Evolutionary conservation across 2,329 filamentous ascomycete species (phyloP), one percentile per base, ranked within the genome.

Genomic region (Phoma sp.): DNA sequence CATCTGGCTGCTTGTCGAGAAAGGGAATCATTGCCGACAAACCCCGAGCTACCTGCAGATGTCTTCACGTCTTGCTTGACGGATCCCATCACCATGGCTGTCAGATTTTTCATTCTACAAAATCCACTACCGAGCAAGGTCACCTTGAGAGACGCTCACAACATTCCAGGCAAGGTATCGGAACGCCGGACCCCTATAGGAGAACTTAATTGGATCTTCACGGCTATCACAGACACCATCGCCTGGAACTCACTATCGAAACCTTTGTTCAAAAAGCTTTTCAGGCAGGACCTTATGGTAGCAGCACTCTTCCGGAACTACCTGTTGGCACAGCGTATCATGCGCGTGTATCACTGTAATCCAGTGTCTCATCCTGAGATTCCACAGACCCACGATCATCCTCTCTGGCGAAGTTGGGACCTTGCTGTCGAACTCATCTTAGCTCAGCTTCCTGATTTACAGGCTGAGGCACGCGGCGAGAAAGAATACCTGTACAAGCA

Each of bases 121-220:
- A 97, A 97, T 58, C 92, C 92, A 1, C 74, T 89, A 2, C 82
- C 82, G 4, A 83, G 78, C 13, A 85, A 84, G 36, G 79, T 96
- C 51, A 88, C 86, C 2, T 85, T 93, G 4, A 90, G 95, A 57
- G 86, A 93, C 64, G 93, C 93, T 37, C 89, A 91, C 74, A 90
- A 91, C 67, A 89, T 99, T 14, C 93, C 93, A 2, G 95, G 95
- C 30, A 88, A 92, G 58, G 84, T 98, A 37, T 93, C 96, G 70
- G 95, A 99, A 76, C 85, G 95, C 56, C 84, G 95, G 69, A 98
- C 95, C 44, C 95, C 95, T 7, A 83, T 99, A 30, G 95, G 95
- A 58, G 95, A 99, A 77, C 81, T 99, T 11, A 99, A 99, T 70
- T 99, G 95, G 95, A 99, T 99, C 32, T 98, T 99, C 71, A 99